Base-by-base conservation (phyloP, 2,329 filamentous ascomycete species). In the Fusarium phyllophilum region DNA sequence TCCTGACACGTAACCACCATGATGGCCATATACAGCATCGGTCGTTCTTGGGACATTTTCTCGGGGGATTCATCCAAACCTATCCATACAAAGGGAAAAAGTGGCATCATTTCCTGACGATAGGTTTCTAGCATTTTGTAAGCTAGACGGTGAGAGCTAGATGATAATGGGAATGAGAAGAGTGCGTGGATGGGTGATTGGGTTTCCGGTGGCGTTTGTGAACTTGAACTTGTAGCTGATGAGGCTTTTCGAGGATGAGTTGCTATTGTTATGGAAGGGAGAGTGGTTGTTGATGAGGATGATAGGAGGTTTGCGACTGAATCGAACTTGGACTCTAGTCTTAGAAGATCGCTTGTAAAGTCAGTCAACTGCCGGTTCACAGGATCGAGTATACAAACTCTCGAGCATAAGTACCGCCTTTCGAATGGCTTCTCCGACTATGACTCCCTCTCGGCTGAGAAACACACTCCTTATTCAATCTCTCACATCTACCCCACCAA, bases 291-390 rank as follows among this genome's bases (percentile, higher is more conserved):
- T 14, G 66, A 52, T 26, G 58, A 56, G 11, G 39, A 36, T 22
- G 66, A 52, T 15, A 55, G 24, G 6, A 71, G 41, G 8, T 48
- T 68, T 17, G 68, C 48, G 29, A 66, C 61, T 15, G 68, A 71
- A 29, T 70, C 66, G 8, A 71, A 70, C 20, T 70, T 70, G 26
- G 68, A 66, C 22, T 71, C 60, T 5, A 71, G 59, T 48, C 68
- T 38, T 1, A 45, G 34, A 31, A 71, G 31, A 22, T 66, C 66
- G 9, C 68, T 71, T 6, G 1, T 2, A 12, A 5, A 8, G 20
- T 70, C 12, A 71, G 39, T 18, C 22, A 13, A 7, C 24, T 26
- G 1, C 4, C 0, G n/a, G 20, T 13, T n/a, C 14, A 6, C 8
- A 34, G 18, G 24, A 13, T 11, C 10, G 11, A 18, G 8, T 5